phyloP scores from a whole-genome alignment of 2,329 filamentous ascomycete genomes.

The Colletotrichum camelliae region DNA sequence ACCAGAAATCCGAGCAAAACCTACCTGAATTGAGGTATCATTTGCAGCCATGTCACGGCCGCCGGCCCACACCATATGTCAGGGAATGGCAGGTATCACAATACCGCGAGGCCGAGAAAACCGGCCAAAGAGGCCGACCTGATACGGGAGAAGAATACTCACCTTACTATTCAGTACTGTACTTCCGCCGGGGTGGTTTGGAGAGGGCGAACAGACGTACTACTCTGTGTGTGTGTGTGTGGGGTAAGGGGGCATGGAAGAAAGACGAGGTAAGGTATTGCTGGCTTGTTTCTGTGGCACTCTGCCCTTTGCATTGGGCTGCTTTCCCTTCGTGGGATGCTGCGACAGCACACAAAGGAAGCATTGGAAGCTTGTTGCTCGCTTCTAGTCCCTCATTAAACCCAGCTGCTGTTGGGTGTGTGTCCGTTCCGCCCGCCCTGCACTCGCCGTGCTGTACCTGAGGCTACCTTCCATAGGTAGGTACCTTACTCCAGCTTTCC shows the following conservation, averaged over 20 bases:
- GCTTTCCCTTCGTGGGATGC: slow-evolving; percentile 9
- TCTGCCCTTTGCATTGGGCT: background rate
- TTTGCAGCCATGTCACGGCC: background rate
- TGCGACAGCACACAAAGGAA: slow-evolving; percentile 17
- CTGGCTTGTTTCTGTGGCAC: background rate
- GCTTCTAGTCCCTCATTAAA: background rate
- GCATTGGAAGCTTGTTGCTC: slow-evolving; percentile 6
- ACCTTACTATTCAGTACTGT: background rate
- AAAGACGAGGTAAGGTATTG: background rate
- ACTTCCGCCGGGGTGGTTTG: background rate
- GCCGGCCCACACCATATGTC: background rate
- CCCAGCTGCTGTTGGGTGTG: background rate
- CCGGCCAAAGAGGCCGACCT: background rate
- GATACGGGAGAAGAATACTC: background rate
- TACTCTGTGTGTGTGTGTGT: background rate
- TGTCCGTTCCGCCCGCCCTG: background rate
- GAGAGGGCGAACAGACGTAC: background rate
- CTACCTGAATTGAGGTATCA: background rate
- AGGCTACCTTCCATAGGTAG: background rate
- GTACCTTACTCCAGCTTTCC: too few relatives aligned
- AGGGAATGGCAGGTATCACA: background rate
- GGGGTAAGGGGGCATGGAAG: background rate
- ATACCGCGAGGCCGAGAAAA: background rate
- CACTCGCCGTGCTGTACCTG: background rate
- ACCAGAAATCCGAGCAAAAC: background rate